A percentile compares a stretch with the other conserved stretches of the same genome.
Evolutionary conservation across 768 basidiomycete species (phyloP).

Genomic region (Boletus barrowsii): DNA sequence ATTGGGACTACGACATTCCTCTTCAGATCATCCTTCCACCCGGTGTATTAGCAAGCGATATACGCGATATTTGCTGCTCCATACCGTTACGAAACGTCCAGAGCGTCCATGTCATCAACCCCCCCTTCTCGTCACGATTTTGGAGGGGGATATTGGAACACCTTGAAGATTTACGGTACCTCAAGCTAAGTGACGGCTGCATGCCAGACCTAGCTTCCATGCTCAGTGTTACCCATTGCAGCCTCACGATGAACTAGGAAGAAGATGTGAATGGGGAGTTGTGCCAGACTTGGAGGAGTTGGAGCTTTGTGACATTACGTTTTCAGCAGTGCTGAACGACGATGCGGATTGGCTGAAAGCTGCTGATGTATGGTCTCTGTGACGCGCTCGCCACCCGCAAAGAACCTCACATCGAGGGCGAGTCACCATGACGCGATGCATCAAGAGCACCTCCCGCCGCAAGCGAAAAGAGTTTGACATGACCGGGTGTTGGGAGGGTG

Average conservation of each 20-base stretch:
- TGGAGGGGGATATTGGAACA: slow-evolving; percentile 1
- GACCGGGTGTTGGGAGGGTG: too few species aligned
- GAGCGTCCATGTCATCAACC: neutral
- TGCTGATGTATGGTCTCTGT: too few species aligned
- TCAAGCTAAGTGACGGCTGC: neutral
- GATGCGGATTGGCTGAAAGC: too few species aligned
- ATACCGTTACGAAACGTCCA: neutral
- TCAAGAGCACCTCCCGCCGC: too few species aligned
- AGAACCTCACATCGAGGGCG: too few species aligned
- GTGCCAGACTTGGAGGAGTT: neutral
- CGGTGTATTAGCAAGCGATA: neutral
- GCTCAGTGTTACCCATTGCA: neutral
- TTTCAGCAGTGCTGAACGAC: too few species aligned
- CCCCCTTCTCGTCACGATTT: neutral
- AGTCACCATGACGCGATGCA: too few species aligned
- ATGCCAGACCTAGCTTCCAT: neutral
- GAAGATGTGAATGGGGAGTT: neutral
- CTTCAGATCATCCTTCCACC: neutral
- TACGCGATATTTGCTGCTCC: neutral
- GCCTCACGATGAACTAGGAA: neutral
- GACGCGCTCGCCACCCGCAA: too few species aligned
- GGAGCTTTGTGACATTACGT: neutral
- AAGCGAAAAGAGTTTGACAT: too few species aligned
- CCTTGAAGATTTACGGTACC: neutral
- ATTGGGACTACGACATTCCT: neutral